A percentile compares a stretch with the other conserved stretches of the same genome.
phyloP scores from a whole-genome alignment of 163 green algal genomes.

The Scenedesmus sp. region DNA sequence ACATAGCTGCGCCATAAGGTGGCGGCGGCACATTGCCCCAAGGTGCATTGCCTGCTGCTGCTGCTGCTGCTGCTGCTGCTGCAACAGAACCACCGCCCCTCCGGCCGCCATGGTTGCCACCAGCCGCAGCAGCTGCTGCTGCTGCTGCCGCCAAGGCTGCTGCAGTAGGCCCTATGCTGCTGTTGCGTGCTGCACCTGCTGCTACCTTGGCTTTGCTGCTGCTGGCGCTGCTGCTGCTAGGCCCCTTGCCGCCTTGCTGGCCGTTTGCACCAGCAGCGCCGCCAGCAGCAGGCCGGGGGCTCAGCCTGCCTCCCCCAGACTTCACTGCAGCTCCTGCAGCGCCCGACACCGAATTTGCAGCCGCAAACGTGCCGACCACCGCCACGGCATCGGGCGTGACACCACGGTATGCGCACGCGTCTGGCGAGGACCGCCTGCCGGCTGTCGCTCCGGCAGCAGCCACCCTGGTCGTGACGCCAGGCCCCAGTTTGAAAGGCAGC shows the following conservation, averaged over 20 bases:
- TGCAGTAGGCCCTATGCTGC: background rate
- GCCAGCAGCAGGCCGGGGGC: background rate
- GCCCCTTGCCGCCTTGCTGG: background rate
- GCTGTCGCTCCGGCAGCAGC: constrained; percentile 38
- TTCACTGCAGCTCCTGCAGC: background rate
- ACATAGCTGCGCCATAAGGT: constrained; percentile 24
- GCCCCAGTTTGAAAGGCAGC: constrained; percentile 15
- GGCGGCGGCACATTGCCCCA: background rate
- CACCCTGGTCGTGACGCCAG: constrained; percentile 30
- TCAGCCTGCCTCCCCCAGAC: background rate
- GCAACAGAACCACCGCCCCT: background rate
- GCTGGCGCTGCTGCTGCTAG: background rate
- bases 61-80: constrained; percentile 6
- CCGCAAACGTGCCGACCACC: constrained; percentile 5
- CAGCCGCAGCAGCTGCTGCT: background rate
- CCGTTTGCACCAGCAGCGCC: background rate
- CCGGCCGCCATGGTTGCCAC: background rate
- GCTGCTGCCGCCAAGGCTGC: background rate
- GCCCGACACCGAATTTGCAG: background rate
- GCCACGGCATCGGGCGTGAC: background rate
- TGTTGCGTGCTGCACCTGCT: background rate
- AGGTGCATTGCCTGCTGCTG: background rate
- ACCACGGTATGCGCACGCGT: background rate
- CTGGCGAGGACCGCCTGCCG: background rate
- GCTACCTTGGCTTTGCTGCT: background rate